Evolutionary conservation across 371 early-diverging fungal species (phyloP), one percentile per base, ranked within the genome.

Genomic region (Haplosporangium sp.): DNA sequence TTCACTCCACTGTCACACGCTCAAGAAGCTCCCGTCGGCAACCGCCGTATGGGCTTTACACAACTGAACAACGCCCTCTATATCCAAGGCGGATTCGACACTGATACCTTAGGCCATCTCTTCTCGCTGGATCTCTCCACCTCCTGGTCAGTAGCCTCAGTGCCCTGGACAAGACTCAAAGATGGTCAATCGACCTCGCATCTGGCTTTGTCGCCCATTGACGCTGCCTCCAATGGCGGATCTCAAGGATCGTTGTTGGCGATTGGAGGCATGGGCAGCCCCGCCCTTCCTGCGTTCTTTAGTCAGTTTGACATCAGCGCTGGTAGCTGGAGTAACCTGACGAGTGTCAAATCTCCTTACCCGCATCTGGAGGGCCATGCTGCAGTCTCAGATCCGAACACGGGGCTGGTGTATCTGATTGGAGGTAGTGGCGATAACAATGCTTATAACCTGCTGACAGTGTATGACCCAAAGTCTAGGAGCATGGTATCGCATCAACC

Each of bases 81-180:
- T 50, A 67, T 73, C 50, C 67, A 73, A 36, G 73, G 73, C n/a
- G 73, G 73, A 21, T 73, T 54, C 43, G 64, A 67, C 23, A 53
- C 42, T 13, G 43, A 29, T 5, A 10, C 56, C 18, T 60, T 62
- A 4, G 0, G 11, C 5, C 75, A 69, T 18, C 65, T 74, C 48
- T 14, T 53, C 10, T 29, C 57, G 3, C 69, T 74, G 29, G 75
- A 74, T 21, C 75, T 74, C 23, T 55, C 65, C 1, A 56, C 43
- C 23, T 64, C 75, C 6, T 74, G 75, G 75, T 0, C 61, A 0
- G 55, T 64, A 0, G 5, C 40, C 1, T 5, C 54, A 0, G 57
- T 69, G 20, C 48, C 61, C 29, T 74, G 69, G 69, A 53, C 48
- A 0, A 36, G 14, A 1, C 64, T 56, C 46, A 59, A 43, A 9